A percentile compares a stretch with the other conserved stretches of the same genome.
Conservation (phyloP, 805 yeast genomes). For the Jamesozyma gamospora region DNA sequence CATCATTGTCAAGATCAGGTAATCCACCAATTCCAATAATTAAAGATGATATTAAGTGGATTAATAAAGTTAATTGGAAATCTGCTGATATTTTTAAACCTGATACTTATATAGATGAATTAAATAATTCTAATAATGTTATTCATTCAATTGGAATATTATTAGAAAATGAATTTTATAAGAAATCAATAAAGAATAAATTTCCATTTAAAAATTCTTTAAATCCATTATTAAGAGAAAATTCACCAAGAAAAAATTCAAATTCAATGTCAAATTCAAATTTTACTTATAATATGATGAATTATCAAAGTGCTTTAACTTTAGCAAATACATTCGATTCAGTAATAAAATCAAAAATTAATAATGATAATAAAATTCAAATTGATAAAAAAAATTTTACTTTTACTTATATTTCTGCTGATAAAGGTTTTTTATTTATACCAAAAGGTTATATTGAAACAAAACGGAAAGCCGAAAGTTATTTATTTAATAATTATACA, state of each 20-base stretch:
- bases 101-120: conserved; percentile 35
- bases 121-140: conserved; percentile 38
- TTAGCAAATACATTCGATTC: conserved; percentile 46
- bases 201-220: conserved; percentile 9
- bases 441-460: conserved; percentile 66
- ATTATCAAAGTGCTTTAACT: conserved; percentile 57
- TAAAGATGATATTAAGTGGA: conserved; percentile 35
- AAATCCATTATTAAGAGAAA: conserved; percentile 39
- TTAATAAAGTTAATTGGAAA: conserved; percentile 52
- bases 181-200: conserved; percentile 29
- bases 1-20: conserved; percentile 61
- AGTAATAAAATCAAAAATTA: conserved; percentile 7
- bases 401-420: conserved; percentile 77
- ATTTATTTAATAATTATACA: conserved; percentile 31
- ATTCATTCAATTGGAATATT: conserved; percentile 79
- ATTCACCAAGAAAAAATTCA: not conserved
- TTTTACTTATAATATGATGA: conserved; percentile 49
- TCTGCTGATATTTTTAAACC: conserved; percentile 62
- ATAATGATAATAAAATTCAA: conserved; percentile 7
- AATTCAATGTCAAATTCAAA: conserved; percentile 10
- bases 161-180: conserved; percentile 60
- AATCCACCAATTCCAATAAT: conserved; percentile 32
- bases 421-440: conserved; percentile 53
- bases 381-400: conserved; percentile 26
- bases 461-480: conserved; percentile 68